Evolutionary conservation across 1,284 basidiomycete genomes (phyloP).

Genomic region (Dichomitus squalens): DNA sequence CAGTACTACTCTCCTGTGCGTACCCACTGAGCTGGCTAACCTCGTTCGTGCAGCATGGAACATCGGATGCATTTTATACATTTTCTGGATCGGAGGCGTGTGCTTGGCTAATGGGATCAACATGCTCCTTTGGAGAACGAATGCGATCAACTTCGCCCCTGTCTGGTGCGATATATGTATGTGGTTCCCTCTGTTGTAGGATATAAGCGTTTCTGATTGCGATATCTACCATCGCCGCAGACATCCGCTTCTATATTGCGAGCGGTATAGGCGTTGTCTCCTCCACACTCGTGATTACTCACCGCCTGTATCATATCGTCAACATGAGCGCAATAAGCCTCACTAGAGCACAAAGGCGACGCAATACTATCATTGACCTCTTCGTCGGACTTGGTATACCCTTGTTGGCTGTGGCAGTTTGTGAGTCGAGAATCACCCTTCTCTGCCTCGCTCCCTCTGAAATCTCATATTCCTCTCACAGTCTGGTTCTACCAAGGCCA

Average conservation of each 20-base stretch:
- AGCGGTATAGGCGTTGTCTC: constrained; percentile 42
- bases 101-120: constrained; percentile 65
- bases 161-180: constrained; percentile 79
- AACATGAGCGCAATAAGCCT: constrained; percentile 29
- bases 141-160: constrained; percentile 56
- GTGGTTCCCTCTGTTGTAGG: constrained; percentile 25
- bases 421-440: constrained; percentile 31
- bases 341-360: constrained; percentile 33
- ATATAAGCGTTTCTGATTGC: background rate
- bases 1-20: constrained; percentile 9
- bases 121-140: constrained; percentile 67
- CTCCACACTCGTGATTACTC: constrained; percentile 49
- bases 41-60: constrained; percentile 39
- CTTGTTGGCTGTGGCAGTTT: constrained; percentile 35
- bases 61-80: constrained; percentile 62
- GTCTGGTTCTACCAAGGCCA: constrained; percentile 32
- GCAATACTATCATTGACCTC: constrained; percentile 39
- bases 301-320: constrained; percentile 50
- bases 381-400: constrained; percentile 41
- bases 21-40: background rate
- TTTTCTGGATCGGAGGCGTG: constrained; percentile 59
- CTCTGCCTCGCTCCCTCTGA: background rate
- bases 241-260: constrained; percentile 38
- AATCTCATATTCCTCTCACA: background rate
- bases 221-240: constrained; percentile 27